A percentile compares a stretch with the other conserved stretches of the same genome.
These are phyloP conservation scores for Handroanthus guayacan DNA, from an alignment of 257 asterid species.

Conservation along the genomic window DNA sequence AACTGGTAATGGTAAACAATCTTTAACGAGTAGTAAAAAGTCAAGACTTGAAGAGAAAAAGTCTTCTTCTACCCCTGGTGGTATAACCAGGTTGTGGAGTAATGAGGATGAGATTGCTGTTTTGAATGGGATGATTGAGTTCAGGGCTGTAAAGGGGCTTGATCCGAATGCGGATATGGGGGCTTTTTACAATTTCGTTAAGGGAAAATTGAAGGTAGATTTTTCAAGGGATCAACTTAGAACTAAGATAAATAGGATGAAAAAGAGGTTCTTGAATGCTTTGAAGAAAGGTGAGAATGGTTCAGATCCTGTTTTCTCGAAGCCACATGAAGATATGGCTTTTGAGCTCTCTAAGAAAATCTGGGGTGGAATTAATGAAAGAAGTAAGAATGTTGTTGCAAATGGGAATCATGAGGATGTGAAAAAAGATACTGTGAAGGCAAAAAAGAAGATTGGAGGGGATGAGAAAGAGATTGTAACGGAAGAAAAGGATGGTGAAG, in stretches of 20 bases:
- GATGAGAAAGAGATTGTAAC: conserved; percentile 17
- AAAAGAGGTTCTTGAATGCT: conserved; percentile 49
- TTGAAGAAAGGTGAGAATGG: conserved; percentile 45
- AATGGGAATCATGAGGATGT: conserved; percentile 12
- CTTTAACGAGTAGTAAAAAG: conserved; percentile 32
- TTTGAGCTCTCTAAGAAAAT: conserved; percentile 55
- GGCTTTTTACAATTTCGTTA: conserved; percentile 51
- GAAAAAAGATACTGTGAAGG: conserved; percentile 23
- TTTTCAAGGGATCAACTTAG: conserved; percentile 49
- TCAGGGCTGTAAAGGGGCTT: conserved; percentile 41
- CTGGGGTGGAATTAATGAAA: conserved; percentile 52
- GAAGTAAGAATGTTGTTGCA: neutral
- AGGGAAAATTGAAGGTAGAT: conserved; percentile 46
- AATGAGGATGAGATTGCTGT: conserved; percentile 58
- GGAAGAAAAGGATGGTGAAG: conserved; percentile 37
- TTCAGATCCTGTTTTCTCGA: conserved; percentile 47
- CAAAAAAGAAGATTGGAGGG: conserved; percentile 17
- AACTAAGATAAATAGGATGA: conserved; percentile 56
- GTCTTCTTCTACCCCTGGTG: conserved; percentile 23
- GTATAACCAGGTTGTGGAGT: conserved; percentile 57
- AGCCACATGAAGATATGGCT: conserved; percentile 46
- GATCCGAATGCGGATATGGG: conserved; percentile 47
- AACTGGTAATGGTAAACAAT: neutral
- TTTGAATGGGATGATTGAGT: conserved; percentile 60
- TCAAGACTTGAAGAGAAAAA: conserved; percentile 40